Evolutionary conservation across 2,329 filamentous ascomycete genomes (phyloP).

Genomic region (Monilinia fructicola): DNA sequence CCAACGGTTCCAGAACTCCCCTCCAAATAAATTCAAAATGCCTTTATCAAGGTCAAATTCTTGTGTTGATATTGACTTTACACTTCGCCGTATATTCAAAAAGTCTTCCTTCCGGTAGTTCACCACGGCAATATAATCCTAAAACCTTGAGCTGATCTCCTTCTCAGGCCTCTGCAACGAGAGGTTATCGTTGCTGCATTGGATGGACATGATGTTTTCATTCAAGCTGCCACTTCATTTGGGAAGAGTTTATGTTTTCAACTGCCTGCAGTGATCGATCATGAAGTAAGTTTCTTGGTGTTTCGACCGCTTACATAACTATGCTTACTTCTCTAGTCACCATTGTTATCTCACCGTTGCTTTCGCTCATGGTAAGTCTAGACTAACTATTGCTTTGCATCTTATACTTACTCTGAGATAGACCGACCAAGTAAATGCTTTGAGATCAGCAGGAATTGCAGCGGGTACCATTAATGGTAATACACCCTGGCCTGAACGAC

Average conservation of each 20-base stretch:
- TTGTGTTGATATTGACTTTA: constrained; percentile 69
- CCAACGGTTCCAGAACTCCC: not conserved
- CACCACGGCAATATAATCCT: not conserved
- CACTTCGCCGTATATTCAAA: constrained; percentile 69
- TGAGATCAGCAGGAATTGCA: constrained; percentile 70
- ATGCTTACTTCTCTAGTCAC: constrained; percentile 59
- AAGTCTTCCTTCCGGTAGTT: constrained; percentile 69
- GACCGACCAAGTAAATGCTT: constrained; percentile 88
- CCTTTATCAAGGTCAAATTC: constrained; percentile 49
- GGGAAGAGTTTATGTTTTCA: constrained; percentile 95
- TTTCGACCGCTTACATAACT: constrained; percentile 4
- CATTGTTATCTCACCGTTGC: constrained; percentile 82
- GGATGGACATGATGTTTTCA: constrained; percentile 83
- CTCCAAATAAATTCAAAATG: constrained; percentile 27
- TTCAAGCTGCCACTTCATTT: constrained; percentile 88
- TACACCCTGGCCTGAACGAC: constrained; percentile 63
- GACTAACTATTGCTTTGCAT: not conserved
- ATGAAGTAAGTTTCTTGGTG: constrained; percentile 60
- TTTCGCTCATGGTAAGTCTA: constrained; percentile 77
- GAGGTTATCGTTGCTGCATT: constrained; percentile 84
- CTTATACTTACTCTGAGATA: constrained; percentile 41
- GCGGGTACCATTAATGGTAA: constrained; percentile 87
- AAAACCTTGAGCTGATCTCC: constrained; percentile 24
- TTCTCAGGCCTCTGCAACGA: constrained; percentile 72
- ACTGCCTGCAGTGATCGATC: constrained; percentile 81